phyloP scores from a whole-genome alignment of 2,329 filamentous ascomycete genomes.

The Byssochlamys sp. region DNA sequence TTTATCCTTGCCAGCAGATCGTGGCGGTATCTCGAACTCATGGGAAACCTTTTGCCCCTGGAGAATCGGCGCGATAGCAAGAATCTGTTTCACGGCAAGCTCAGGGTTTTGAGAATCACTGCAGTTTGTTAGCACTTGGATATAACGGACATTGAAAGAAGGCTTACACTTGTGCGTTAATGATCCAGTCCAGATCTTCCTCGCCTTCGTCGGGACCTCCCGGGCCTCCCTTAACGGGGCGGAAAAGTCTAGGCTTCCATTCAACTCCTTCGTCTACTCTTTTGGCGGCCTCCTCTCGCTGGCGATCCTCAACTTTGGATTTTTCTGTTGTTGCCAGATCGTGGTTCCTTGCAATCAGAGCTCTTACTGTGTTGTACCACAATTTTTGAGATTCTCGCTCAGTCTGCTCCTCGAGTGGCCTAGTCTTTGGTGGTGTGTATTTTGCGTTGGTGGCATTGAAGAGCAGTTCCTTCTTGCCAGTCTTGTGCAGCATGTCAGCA shows the following conservation, averaged over 20 bases:
- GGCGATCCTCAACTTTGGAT: slow-evolving; percentile 86
- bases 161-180: slow-evolving; percentile 71
- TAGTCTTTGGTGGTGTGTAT: slow-evolving; percentile 61
- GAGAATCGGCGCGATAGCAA: slow-evolving; percentile 75
- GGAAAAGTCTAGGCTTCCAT: slow-evolving; percentile 82
- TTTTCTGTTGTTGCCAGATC: slow-evolving; percentile 87
- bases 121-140: not conserved
- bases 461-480: slow-evolving; percentile 75
- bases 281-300: slow-evolving; percentile 76
- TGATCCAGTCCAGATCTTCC: slow-evolving; percentile 89
- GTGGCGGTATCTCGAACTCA: slow-evolving; percentile 49
- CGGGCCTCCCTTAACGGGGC: slow-evolving; percentile 59
- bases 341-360: slow-evolving; percentile 77
- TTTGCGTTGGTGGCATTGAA: slow-evolving; percentile 77
- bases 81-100: slow-evolving; percentile 69
- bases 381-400: slow-evolving; percentile 82
- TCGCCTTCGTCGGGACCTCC: slow-evolving; percentile 68
- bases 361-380: slow-evolving; percentile 72
- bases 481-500: slow-evolving; percentile 43
- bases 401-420: slow-evolving; percentile 76
- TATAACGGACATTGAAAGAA: not conserved
- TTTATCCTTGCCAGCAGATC: slow-evolving; percentile 12
- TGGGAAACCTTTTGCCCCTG: slow-evolving; percentile 58
- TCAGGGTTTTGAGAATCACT: slow-evolving; percentile 58
- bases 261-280: slow-evolving; percentile 69